These are phyloP conservation scores for Suhomyces bolitotheri DNA, from an alignment of 1,139 yeast species.

Conservation along the genomic window DNA sequence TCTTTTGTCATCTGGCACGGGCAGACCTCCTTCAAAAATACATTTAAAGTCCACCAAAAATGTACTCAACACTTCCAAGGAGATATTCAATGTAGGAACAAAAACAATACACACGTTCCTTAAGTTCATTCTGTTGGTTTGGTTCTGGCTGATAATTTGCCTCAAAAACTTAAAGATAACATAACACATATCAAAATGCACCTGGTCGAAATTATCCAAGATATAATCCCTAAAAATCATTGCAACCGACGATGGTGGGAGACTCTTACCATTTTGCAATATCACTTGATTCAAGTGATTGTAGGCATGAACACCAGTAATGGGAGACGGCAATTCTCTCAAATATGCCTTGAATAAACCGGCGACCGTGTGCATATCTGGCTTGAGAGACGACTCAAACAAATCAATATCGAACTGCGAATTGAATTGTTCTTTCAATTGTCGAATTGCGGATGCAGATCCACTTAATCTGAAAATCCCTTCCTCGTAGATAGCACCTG, in stretches of 20 bases:
- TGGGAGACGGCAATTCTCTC: constrained; percentile 65
- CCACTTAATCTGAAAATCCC: constrained; percentile 93
- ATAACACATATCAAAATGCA: constrained; percentile 62
- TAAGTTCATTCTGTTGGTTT: constrained; percentile 78
- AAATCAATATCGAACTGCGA: constrained; percentile 69
- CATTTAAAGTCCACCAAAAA: constrained; percentile 65
- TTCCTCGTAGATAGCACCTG: constrained; percentile 79
- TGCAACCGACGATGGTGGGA: constrained; percentile 27
- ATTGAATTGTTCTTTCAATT: constrained; percentile 70
- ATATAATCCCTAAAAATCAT: constrained; percentile 34
- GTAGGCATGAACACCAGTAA: constrained; percentile 56
- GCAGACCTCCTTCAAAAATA: constrained; percentile 57
- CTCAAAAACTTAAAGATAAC: constrained; percentile 67
- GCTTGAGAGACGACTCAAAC: constrained; percentile 38
- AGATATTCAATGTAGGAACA: constrained; percentile 77
- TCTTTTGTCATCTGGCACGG: constrained; percentile 39
- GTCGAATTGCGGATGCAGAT: constrained; percentile 74
- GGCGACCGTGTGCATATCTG: constrained; percentile 76
- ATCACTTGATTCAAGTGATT: constrained; percentile 33
- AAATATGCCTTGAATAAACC: constrained; percentile 75
- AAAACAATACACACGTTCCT: constrained; percentile 80
- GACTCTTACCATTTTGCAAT: constrained; percentile 13
- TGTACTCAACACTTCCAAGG: constrained; percentile 62
- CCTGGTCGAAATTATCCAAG: constrained; percentile 31
- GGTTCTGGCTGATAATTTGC: constrained; percentile 62